Conservation (phyloP, 345 rosid species). For the Brassica napus region Da-Ae NC_063452.1:58478001-58478500, state of each 20-base stretch:
- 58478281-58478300: slow-evolving; percentile 1
- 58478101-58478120: slow-evolving; percentile 49
- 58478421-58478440: slow-evolving; percentile 79
- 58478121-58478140: slow-evolving; percentile 41
- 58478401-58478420: slow-evolving; percentile 88
- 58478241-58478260: slow-evolving; percentile 62
- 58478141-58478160: slow-evolving; percentile 20
- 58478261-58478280: background rate
- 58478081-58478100: slow-evolving; percentile 44
- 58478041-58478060: slow-evolving; percentile 13
- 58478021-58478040: slow-evolving; percentile 46
- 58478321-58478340: background rate
- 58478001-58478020: slow-evolving; percentile 44
- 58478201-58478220: slow-evolving; percentile 43
- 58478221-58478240: slow-evolving; percentile 65
- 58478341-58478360: no score
- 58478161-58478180: background rate
- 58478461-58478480: slow-evolving; percentile 45
- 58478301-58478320: background rate
- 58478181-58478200: background rate
- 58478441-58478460: slow-evolving; percentile 66
- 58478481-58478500: background rate
- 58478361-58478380: background rate
- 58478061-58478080: slow-evolving; percentile 34
- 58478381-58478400: slow-evolving; percentile 43